These are phyloP conservation scores for Colletotrichum noveboracense DNA, from an alignment of 2,329 filamentous ascomycete species.

Conservation along the genomic window DNA sequence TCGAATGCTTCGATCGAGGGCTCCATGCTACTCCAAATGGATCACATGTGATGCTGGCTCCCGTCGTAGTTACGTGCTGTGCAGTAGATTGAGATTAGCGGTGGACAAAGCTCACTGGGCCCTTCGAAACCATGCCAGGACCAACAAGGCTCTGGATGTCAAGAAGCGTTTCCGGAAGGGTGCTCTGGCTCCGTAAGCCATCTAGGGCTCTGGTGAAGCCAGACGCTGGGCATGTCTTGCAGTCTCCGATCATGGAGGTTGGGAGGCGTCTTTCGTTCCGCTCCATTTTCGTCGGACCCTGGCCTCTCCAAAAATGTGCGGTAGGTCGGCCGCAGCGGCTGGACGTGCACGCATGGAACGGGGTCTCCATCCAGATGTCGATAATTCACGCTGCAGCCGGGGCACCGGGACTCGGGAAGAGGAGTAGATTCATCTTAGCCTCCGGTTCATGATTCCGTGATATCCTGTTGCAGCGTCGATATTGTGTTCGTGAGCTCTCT, in stretches of 20 bases:
- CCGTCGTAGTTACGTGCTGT: not conserved
- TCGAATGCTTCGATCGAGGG: not conserved
- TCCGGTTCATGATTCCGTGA: not conserved
- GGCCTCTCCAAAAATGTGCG: not conserved
- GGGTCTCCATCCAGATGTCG: not conserved
- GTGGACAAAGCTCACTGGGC: slow-evolving; percentile 17
- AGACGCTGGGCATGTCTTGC: slow-evolving; percentile 5
- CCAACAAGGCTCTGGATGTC: not conserved
- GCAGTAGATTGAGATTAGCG: slow-evolving; percentile 2
- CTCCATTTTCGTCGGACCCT: slow-evolving; percentile 19
- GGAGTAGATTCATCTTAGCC: not conserved
- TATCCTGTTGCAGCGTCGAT: not conserved
- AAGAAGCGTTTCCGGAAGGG: not conserved
- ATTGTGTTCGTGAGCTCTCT: not conserved
- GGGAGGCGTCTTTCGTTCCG: slow-evolving; percentile 11
- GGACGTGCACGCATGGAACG: not conserved
- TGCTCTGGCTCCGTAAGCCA: not conserved
- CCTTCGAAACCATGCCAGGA: not conserved
- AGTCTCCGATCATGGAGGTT: slow-evolving; percentile 19
- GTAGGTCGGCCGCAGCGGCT: not conserved
- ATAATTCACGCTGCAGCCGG: not conserved
- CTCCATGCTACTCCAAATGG: not conserved
- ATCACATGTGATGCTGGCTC: slow-evolving; percentile 12
- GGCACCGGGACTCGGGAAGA: not conserved
- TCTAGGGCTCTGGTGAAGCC: not conserved